Conservation (phyloP, 257 asterid species). For the Solanum pinnatisectum region DNA sequence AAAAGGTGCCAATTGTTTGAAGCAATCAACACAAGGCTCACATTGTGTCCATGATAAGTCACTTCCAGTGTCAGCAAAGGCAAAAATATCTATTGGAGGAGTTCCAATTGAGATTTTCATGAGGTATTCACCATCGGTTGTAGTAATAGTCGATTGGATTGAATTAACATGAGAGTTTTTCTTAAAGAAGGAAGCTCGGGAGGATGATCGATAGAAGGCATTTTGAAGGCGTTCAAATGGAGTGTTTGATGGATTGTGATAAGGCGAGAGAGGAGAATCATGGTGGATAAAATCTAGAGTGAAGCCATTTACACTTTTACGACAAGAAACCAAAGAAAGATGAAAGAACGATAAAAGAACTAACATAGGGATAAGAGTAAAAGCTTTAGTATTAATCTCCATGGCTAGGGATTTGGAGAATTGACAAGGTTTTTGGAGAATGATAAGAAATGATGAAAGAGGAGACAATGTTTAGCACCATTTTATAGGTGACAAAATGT, state of each 20-base stretch:
- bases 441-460: not conserved
- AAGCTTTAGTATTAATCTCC: not conserved
- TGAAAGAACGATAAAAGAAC: not conserved
- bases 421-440: not conserved
- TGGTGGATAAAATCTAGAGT: constrained; percentile 21
- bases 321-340: not conserved
- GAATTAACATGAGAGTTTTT: not conserved
- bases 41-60: constrained; percentile 21
- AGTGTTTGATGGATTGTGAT: constrained; percentile 3
- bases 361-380: not conserved
- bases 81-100: constrained; percentile 4
- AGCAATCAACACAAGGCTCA: constrained; percentile 3
- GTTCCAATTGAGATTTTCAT: constrained; percentile 19
- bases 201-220: constrained; percentile 7
- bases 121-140: constrained; percentile 5
- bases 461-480: not conserved
- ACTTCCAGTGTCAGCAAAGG: constrained; percentile 15
- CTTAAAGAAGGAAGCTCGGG: not conserved
- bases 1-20: not conserved
- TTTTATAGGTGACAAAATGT: not conserved
- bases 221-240: constrained; percentile 4
- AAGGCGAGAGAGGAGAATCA: constrained; percentile 25
- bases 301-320: not conserved
- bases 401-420: not conserved
- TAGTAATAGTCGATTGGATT: not conserved